Evolutionary conservation across 352 stramenopile genomes (phyloP), one percentile per base, ranked within the genome.

Genomic region (Pythium aphanidermatum): DNA sequence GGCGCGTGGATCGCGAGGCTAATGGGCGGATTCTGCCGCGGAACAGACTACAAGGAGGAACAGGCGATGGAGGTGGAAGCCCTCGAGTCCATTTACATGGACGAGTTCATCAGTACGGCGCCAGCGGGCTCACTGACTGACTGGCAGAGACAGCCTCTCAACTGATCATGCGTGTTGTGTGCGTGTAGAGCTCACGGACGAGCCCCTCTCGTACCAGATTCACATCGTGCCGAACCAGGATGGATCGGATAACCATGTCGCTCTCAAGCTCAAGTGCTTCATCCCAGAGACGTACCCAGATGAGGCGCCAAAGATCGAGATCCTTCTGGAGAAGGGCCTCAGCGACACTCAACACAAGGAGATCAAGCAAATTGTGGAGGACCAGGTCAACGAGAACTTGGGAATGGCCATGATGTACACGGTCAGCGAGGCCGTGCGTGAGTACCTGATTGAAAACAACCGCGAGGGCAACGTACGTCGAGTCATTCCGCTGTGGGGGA

Each of bases 361-460:
- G 47, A 70, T 92, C 42, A 70, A 78, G 46, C 39, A 69, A 38
- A 46, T 94, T 40, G 49, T 94, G 45, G 45, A 54, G 19, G 51
- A 75, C 30, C 80, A 92, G 51, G 61, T 91, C 19, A 51, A 74
- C 32, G 82, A 92, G 49, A 92, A 92, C 51, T 67, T 86, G 41
- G 80, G 80, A 39, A 92, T 94, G 77, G 77, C 78, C 35, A 92
- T 92, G 79, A 83, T 92, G 50, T 94, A 88, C 61, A 90, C 77
- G 38, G 43, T 94, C 26, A 85, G 73, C 47, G 82, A 94, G 62
- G 80, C 78, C 2, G 60, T 90, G 32, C 73, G 80, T 26, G 82
- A 92, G 63, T 94, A 91, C 62, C 68, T 94, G 51, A 62, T 94
- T 30, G 80, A 94, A 54, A 88, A 94, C 69, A 94, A 94, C 61